These are phyloP conservation scores for Hypericum androsaemum DNA, from an alignment of 345 rosid genomes.

Conservation along the genomic window DNA sequence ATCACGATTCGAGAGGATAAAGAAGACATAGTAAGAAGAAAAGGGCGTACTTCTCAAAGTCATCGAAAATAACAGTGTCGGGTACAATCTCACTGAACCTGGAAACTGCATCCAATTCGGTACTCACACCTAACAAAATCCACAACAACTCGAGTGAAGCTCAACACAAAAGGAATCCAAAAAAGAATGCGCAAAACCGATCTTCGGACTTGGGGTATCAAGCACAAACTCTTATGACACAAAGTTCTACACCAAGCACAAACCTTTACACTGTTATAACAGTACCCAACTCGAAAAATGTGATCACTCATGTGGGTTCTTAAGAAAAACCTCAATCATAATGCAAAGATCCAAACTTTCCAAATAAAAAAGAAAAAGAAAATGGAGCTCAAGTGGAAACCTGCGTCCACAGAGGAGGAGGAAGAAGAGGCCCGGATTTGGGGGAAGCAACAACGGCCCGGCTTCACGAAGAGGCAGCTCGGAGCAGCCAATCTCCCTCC, in stretches of 20 bases:
- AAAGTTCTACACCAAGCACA: too few species aligned
- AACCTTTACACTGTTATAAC: too few species aligned
- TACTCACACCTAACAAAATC: slow-evolving; percentile 32
- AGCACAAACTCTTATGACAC: too few species aligned
- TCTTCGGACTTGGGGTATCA: background rate
- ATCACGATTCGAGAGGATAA: too few species aligned
- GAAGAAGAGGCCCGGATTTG: slow-evolving; percentile 41
- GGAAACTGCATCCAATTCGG: slow-evolving; percentile 79
- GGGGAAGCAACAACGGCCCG: slow-evolving; percentile 30
- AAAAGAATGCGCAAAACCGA: background rate
- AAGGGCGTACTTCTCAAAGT: slow-evolving; percentile 58
- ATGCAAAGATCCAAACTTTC: background rate
- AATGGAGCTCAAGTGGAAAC: slow-evolving; percentile 14
- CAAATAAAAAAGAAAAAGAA: background rate
- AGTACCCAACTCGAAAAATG: too few species aligned
- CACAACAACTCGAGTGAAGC: background rate
- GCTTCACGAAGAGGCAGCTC: slow-evolving; percentile 14
- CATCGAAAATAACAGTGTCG: slow-evolving; percentile 87
- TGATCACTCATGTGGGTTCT: too few species aligned
- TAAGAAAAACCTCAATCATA: too few species aligned
- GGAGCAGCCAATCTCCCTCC: slow-evolving; percentile 21
- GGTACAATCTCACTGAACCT: slow-evolving; percentile 87
- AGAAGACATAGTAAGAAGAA: background rate
- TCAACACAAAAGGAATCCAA: background rate
- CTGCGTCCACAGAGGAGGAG: slow-evolving; percentile 57